phyloP scores from a whole-genome alignment of 345 rosid genomes.

The Bruguiera sexangula region DNA sequence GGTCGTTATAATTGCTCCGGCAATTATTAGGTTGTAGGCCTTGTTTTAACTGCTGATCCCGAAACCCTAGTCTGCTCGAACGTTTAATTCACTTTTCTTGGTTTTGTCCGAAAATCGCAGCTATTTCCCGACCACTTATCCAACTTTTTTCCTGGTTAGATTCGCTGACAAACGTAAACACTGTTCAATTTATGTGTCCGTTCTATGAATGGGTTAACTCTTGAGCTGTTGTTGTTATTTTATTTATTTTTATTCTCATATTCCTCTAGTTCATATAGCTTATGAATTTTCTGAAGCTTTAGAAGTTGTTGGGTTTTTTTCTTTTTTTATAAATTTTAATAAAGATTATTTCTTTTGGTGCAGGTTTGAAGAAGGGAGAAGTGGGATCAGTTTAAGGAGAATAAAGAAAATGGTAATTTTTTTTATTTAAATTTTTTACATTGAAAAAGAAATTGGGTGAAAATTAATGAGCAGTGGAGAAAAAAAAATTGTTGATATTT shows the following conservation, averaged over 20 bases:
- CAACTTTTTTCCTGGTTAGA: neutral
- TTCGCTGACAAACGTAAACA: neutral
- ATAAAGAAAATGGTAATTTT: slow-evolving; percentile 18
- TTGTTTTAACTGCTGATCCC: neutral
- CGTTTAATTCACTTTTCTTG: neutral
- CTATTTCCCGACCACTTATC: neutral
- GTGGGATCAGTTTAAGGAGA: slow-evolving; percentile 3
- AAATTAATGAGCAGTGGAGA: neutral
- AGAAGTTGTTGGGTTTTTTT: neutral
- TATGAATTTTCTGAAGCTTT: neutral
- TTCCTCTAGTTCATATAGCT: neutral
- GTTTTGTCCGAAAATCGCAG: neutral
- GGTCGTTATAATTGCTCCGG: neutral
- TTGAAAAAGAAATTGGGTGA: neutral
- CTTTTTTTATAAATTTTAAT: too few relatives aligned
- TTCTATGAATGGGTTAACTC: too few relatives aligned
- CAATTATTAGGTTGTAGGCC: neutral
- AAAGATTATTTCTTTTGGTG: neutral
- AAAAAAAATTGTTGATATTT: neutral
- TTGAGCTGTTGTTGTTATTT: too few relatives aligned
- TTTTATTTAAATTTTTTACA: neutral
- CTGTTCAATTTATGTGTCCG: too few relatives aligned
- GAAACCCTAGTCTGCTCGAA: neutral
- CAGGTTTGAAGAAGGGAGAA: slow-evolving; percentile 17
- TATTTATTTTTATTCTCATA: too few relatives aligned